Evolutionary conservation across 805 yeast genomes (phyloP).

Genomic region (Barnettozyma populi): DNA sequence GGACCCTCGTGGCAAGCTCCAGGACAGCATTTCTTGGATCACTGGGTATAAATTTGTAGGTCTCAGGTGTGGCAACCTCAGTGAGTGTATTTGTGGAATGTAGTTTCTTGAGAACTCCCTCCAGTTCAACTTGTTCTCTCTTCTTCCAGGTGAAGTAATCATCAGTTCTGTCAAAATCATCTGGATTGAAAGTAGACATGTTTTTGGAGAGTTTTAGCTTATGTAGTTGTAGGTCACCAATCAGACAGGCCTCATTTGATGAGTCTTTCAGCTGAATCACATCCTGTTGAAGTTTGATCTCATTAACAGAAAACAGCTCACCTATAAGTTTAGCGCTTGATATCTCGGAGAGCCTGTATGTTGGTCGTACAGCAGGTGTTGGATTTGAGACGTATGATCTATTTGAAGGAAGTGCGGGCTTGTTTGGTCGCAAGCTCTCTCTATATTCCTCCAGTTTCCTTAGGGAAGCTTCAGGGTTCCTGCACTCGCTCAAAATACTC

Average conservation of each 20-base stretch:
- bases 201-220: slow-evolving; percentile 18
- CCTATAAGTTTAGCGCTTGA: slow-evolving; percentile 44
- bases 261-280: slow-evolving; percentile 36
- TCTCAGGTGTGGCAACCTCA: background rate
- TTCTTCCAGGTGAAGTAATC: slow-evolving; percentile 39
- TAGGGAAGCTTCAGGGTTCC: slow-evolving; percentile 31
- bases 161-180: slow-evolving; percentile 32
- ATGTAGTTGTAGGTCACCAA: slow-evolving; percentile 26
- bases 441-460: slow-evolving; percentile 40
- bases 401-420: slow-evolving; percentile 17
- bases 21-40: slow-evolving; percentile 37
- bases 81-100: background rate
- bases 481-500: slow-evolving; percentile 14
- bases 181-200: slow-evolving; percentile 26
- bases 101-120: slow-evolving; percentile 22
- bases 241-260: slow-evolving; percentile 31
- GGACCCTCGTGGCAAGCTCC: slow-evolving; percentile 36
- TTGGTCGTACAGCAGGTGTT: slow-evolving; percentile 30
- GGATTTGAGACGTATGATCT: slow-evolving; percentile 9
- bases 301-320: slow-evolving; percentile 44
- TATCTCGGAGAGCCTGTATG: slow-evolving; percentile 51
- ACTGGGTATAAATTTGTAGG: slow-evolving; percentile 32
- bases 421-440: slow-evolving; percentile 23
- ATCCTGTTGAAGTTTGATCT: slow-evolving; percentile 48
- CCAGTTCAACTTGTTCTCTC: slow-evolving; percentile 29